phyloP scores from a whole-genome alignment of 2,329 filamentous ascomycete species.

The Catunica adiposa region DNA sequence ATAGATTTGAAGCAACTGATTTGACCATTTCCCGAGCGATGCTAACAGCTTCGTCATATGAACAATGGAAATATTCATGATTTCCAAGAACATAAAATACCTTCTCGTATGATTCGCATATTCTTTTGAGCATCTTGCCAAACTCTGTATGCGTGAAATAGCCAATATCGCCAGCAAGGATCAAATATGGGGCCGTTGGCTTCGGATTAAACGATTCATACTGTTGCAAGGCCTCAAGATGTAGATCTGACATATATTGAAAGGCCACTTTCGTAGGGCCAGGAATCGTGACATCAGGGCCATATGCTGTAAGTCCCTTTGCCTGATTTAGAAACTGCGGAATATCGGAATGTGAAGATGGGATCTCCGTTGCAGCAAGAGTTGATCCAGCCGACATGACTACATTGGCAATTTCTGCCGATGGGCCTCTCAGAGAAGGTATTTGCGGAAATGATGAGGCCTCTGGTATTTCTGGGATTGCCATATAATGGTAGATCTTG shows the following conservation, averaged over 20 bases:
- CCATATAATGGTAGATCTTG: too few relatives aligned
- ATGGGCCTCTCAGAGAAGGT: too few relatives aligned
- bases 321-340: not conserved
- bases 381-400: too few relatives aligned
- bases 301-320: not conserved
- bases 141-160: constrained; percentile 15
- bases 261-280: constrained; percentile 5
- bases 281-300: constrained; percentile 4
- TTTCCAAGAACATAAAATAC: constrained; percentile 36
- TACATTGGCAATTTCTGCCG: too few relatives aligned
- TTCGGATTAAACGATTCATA: constrained; percentile 28
- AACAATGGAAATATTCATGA: constrained; percentile 36
- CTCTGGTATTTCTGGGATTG: too few relatives aligned
- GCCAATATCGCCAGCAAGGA: constrained; percentile 35
- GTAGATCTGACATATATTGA: constrained; percentile 29
- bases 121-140: constrained; percentile 20
- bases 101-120: constrained; percentile 22
- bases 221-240: constrained; percentile 30
- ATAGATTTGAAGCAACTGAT: constrained; percentile 26
- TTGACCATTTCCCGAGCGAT: constrained; percentile 23
- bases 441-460: too few relatives aligned
- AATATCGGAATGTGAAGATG: not conserved
- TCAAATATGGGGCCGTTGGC: constrained; percentile 25
- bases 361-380: not conserved
- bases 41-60: constrained; percentile 23